These are phyloP conservation scores for Neospermospora avenae DNA, from an alignment of 2,329 filamentous ascomycete genomes.

Conservation along the genomic window DNA sequence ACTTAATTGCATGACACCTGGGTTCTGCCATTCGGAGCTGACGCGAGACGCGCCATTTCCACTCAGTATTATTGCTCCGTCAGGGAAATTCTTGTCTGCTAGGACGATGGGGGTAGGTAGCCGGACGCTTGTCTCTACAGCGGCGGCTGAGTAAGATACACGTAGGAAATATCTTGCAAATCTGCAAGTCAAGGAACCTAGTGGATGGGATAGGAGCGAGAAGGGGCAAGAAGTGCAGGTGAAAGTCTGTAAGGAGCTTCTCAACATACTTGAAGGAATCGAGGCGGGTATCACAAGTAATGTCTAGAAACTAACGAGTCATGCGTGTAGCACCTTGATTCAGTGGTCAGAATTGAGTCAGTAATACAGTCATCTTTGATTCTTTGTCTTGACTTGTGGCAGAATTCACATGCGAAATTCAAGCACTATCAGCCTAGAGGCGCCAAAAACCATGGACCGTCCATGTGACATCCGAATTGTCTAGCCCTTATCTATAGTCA, in stretches of 20 bases:
- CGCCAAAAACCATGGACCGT: too few relatives aligned
- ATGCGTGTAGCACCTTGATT: background rate
- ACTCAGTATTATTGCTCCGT: constrained; percentile 24
- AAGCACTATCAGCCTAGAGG: too few relatives aligned
- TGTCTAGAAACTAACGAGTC: constrained; percentile 5
- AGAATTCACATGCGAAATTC: too few relatives aligned
- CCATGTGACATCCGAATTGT: too few relatives aligned
- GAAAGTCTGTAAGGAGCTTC: constrained; percentile 43
- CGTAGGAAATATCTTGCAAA: constrained; percentile 34
- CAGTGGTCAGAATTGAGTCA: too few relatives aligned
- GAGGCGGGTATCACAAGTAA: constrained; percentile 38
- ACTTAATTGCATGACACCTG: constrained; percentile 36
- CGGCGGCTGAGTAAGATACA: constrained; percentile 30
- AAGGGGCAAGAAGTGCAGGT: constrained; percentile 38
- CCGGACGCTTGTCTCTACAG: constrained; percentile 35
- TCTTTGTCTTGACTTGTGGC: too few relatives aligned
- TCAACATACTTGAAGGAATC: constrained; percentile 42
- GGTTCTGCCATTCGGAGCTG: constrained; percentile 36
- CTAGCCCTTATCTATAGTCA: too few relatives aligned
- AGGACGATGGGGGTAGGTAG: constrained; percentile 36
- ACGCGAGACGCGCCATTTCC: constrained; percentile 31
- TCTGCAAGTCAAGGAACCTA: constrained; percentile 30
- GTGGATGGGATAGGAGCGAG: constrained; percentile 37
- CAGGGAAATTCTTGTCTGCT: constrained; percentile 30
- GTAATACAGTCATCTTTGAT: too few relatives aligned